Evolutionary conservation across 2,329 filamentous ascomycete genomes (phyloP).

Genomic region (Simplicillium sp.): DNA sequence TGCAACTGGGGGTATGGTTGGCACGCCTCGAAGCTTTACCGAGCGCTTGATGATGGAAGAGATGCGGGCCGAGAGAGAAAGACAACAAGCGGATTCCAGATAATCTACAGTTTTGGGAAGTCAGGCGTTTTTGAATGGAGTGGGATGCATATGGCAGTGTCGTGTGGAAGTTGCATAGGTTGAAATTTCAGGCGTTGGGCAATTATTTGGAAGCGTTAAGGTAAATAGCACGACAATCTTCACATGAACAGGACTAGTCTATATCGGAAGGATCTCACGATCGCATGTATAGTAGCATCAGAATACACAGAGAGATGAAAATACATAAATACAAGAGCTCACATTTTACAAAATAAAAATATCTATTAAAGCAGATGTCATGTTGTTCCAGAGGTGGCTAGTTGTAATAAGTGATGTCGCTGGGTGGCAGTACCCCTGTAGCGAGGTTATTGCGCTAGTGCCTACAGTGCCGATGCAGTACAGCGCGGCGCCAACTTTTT

Average conservation of each 20-base stretch:
- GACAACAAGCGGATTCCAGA: background rate
- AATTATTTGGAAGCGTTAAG: too few relatives aligned
- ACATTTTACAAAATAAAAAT: too few relatives aligned
- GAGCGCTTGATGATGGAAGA: constrained; percentile 41
- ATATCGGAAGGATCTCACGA: background rate
- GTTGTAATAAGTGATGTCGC: constrained; percentile 1
- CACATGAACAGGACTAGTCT: too few relatives aligned
- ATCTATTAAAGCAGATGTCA: too few relatives aligned
- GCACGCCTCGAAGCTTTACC: constrained; percentile 36
- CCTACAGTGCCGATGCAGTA: too few relatives aligned
- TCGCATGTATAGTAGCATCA: background rate
- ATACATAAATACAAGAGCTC: background rate
- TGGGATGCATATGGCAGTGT: background rate
- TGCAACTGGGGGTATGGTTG: constrained; percentile 27
- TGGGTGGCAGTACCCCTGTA: constrained; percentile 9
- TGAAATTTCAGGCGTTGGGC: too few relatives aligned
- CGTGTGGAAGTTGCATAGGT: too few relatives aligned
- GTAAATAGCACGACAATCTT: too few relatives aligned
- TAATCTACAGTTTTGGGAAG: background rate
- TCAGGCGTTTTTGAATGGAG: background rate
- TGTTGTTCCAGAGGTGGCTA: too few relatives aligned
- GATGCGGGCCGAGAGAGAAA: constrained; percentile 19
- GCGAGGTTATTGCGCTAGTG: constrained; percentile 9
- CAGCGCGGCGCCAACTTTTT: background rate
- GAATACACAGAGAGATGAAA: background rate